Percentiles rank a stretch among this genome's conserved stretches.
Evolutionary conservation across 305 asterid species (phyloP).

Genomic region (Rubia peregrina): DNA sequence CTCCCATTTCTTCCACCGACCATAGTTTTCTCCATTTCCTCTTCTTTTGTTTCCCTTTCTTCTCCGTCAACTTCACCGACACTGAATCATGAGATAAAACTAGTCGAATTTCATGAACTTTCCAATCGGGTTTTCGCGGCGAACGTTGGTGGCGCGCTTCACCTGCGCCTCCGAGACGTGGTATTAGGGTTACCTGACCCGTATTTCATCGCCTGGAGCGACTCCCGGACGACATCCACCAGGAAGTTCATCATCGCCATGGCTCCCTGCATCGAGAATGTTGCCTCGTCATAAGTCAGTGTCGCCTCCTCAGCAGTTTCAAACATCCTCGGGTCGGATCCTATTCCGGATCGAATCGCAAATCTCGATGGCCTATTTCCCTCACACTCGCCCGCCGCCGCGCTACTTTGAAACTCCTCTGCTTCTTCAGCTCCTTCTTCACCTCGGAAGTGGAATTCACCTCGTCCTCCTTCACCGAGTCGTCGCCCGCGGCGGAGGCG

Average conservation of each 20-base stretch:
- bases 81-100: conserved; percentile 46
- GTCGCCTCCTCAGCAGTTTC: no score
- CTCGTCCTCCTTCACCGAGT: conserved; percentile 38
- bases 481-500: no score
- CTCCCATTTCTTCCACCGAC: no score
- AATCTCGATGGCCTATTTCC: conserved; percentile 74
- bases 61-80: no score
- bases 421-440: conserved; percentile 14
- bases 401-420: conserved; percentile 49
- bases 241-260: conserved; percentile 72
- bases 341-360: no score
- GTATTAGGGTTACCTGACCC: conserved; percentile 11
- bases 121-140: conserved; percentile 67
- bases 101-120: conserved; percentile 65
- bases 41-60: no score
- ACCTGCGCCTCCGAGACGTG: conserved; percentile 77
- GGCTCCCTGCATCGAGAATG: neutral
- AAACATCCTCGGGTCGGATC: no score
- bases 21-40: no score
- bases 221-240: conserved; percentile 40
- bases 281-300: no score
- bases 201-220: no score
- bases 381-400: conserved; percentile 73
- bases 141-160: conserved; percentile 73
- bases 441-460: conserved; percentile 24